A percentile compares a stretch with the other conserved stretches of the same genome.
Conservation (phyloP, 2,329 filamentous ascomycete genomes). For the Colletotrichum lindemuthianum region DNA sequence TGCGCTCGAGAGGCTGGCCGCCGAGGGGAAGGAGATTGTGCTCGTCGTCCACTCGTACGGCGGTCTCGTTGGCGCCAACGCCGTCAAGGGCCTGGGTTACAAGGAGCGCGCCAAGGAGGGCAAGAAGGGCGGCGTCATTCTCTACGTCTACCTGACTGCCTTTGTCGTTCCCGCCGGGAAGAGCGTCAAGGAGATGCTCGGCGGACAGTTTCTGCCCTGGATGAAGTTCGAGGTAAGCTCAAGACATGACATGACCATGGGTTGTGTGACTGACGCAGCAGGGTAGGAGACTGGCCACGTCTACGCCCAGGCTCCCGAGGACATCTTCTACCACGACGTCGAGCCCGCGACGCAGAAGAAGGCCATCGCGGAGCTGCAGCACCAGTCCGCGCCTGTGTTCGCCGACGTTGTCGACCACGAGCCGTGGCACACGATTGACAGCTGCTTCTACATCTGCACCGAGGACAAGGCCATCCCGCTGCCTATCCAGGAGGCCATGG, state of each 20-base stretch:
- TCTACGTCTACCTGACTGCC: constrained; percentile 48
- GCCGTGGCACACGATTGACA: constrained; percentile 42
- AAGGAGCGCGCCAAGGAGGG: constrained; percentile 45
- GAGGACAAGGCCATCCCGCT: constrained; percentile 40
- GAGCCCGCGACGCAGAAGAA: constrained; percentile 24
- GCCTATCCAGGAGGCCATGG: constrained; percentile 38
- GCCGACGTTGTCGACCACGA: constrained; percentile 39
- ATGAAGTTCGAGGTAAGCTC: constrained; percentile 40
- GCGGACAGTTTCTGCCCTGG: constrained; percentile 40
- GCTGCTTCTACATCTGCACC: constrained; percentile 40
- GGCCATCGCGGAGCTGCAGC: constrained; percentile 31
- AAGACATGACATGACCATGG: not conserved
- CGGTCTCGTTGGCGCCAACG: constrained; percentile 51
- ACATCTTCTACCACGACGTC: constrained; percentile 42
- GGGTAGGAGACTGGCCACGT: constrained; percentile 14
- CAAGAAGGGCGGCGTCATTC: constrained; percentile 50
- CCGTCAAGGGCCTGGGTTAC: constrained; percentile 48
- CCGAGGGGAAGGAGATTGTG: constrained; percentile 51
- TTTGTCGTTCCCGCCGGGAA: constrained; percentile 44
- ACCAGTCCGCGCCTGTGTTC: constrained; percentile 33
- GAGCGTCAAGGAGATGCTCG: constrained; percentile 40
- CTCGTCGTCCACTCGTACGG: constrained; percentile 56
- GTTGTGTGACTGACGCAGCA: not conserved
- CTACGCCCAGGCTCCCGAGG: constrained; percentile 15
- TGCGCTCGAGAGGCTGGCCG: constrained; percentile 42